Evolutionary conservation across 768 basidiomycete species (phyloP).

Genomic region (Hygrophorus pudorinus): DNA sequence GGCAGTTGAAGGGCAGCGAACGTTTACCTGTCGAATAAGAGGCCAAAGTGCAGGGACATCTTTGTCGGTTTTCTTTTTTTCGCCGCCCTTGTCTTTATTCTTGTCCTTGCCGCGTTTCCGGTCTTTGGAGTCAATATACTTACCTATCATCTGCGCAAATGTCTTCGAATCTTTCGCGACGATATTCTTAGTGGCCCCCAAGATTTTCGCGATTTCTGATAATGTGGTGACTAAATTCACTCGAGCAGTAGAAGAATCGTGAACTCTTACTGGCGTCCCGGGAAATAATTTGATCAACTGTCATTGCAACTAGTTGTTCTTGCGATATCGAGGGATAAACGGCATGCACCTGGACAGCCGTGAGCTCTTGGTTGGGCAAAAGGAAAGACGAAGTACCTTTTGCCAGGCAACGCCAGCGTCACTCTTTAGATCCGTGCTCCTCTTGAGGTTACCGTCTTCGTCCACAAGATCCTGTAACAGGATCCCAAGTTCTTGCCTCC

Average conservation of each 20-base stretch:
- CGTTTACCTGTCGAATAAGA: conserved; percentile 50
- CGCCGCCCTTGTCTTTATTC: conserved; percentile 25
- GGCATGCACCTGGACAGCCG: conserved; percentile 39
- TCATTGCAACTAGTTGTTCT: conserved; percentile 39
- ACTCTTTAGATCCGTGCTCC: conserved; percentile 43
- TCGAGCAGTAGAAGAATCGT: neutral
- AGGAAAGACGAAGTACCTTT: conserved; percentile 28
- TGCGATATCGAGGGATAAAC: conserved; percentile 45
- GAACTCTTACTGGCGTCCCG: conserved; percentile 32
- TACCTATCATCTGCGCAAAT: conserved; percentile 46
- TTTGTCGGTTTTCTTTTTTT: conserved; percentile 14
- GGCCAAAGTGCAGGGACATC: conserved; percentile 47
- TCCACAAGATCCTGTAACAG: conserved; percentile 50
- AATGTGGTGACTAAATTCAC: neutral
- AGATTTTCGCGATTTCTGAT: conserved; percentile 32
- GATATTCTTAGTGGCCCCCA: conserved; percentile 47
- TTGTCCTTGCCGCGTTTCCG: conserved; percentile 42
- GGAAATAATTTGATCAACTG: conserved; percentile 39
- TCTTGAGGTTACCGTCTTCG: conserved; percentile 44
- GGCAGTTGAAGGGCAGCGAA: conserved; percentile 41
- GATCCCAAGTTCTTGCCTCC: conserved; percentile 46
- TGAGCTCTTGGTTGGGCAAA: neutral
- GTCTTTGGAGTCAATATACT: conserved; percentile 59
- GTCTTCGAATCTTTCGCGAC: conserved; percentile 36
- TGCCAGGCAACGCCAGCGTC: conserved; percentile 55